These are phyloP conservation scores for Blechomonas ayalai DNA, from an alignment of 208 protist species.

Conservation along the genomic window DNA sequence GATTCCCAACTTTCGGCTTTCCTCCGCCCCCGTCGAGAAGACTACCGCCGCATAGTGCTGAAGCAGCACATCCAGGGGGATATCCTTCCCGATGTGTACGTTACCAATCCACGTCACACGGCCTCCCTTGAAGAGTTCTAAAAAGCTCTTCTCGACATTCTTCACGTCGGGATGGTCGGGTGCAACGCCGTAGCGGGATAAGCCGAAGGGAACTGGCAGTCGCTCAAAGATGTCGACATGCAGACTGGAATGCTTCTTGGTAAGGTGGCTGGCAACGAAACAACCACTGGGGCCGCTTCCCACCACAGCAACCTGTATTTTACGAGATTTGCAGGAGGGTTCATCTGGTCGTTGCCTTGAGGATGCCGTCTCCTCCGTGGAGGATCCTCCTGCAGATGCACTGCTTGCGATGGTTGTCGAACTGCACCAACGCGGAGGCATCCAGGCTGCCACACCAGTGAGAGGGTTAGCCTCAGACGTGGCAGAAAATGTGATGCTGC, in stretches of 20 bases:
- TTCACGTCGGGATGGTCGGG: conserved; percentile 97
- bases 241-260: conserved; percentile 56
- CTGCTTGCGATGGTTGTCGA: no score
- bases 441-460: no score
- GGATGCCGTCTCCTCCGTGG: not conserved
- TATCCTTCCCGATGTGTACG: conserved; percentile 76
- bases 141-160: conserved; percentile 89
- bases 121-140: conserved; percentile 65
- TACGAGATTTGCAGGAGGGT: conserved; percentile 8
- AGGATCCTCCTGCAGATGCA: no score
- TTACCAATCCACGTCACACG: conserved; percentile 92
- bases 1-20: conserved; percentile 57
- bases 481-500: no score
- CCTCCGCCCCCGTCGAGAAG: conserved; percentile 87
- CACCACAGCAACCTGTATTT: conserved; percentile 88
- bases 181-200: conserved; percentile 96
- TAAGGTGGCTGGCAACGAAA: conserved; percentile 89
- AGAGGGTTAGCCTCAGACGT: no score
- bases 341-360: not conserved
- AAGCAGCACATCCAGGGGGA: conserved; percentile 65
- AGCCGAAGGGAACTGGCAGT: conserved; percentile 93
- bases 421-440: no score
- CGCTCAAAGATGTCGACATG: conserved; percentile 93
- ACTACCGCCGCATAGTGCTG: conserved; percentile 91
- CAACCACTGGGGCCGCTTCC: conserved; percentile 95